These are phyloP conservation scores for Tetracentron sinense DNA, from an alignment of 164 flowering plant genomes.

Conservation along the genomic window DNA sequence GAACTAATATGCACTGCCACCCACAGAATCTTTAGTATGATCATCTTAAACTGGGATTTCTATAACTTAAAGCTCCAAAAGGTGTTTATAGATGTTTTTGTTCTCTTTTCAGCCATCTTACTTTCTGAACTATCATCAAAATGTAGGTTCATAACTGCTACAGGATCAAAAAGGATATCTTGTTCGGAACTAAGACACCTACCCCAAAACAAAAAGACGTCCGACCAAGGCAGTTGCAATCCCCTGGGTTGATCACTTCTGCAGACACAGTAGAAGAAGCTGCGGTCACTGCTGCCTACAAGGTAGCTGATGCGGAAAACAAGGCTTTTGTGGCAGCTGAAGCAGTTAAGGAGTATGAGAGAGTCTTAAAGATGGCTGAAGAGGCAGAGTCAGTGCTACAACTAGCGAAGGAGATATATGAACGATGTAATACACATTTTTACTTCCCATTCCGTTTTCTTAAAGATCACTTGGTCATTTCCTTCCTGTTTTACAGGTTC, in stretches of 20 bases:
- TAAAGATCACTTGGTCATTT: neutral
- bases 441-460: neutral
- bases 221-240: slow-evolving; percentile 25
- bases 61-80: too few relatives aligned
- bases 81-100: neutral
- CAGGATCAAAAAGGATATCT: slow-evolving; percentile 37
- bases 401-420: slow-evolving; percentile 46
- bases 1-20: too few relatives aligned
- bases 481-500: slow-evolving; percentile 28
- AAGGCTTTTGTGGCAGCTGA: slow-evolving; percentile 67
- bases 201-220: slow-evolving; percentile 38
- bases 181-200: slow-evolving; percentile 35
- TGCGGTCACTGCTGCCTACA: slow-evolving; percentile 52
- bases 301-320: slow-evolving; percentile 75
- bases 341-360: slow-evolving; percentile 74
- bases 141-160: slow-evolving; percentile 56
- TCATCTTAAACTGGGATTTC: too few relatives aligned
- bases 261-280: slow-evolving; percentile 47
- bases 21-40: too few relatives aligned
- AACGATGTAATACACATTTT: slow-evolving; percentile 44
- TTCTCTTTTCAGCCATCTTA: neutral
- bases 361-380: slow-evolving; percentile 60
- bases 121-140: neutral
- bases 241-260: slow-evolving; percentile 5
- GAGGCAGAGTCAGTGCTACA: slow-evolving; percentile 52